Evolutionary conservation across 306 rosid species (phyloP).

Genomic region (Comarum palustre): DNA sequence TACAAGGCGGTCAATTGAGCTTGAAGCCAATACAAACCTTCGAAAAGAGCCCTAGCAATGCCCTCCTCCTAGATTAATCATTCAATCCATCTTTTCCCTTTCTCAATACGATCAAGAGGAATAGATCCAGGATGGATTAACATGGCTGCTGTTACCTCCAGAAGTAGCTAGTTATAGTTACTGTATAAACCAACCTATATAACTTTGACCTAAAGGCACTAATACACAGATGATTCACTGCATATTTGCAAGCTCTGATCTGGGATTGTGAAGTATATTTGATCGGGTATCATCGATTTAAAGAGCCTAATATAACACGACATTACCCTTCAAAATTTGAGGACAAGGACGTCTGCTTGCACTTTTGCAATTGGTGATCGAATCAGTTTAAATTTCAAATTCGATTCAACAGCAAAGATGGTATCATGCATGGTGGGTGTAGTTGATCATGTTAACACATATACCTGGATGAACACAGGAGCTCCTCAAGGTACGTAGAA

Average conservation of each 20-base stretch:
- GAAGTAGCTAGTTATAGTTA: not conserved
- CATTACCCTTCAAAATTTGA: not conserved
- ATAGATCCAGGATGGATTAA: not conserved
- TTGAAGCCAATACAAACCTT: not conserved
- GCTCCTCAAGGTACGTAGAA: not conserved
- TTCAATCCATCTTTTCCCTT: not conserved
- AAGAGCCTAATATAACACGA: no score
- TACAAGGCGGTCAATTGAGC: no score
- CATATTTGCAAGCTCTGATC: no score
- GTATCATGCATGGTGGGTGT: no score
- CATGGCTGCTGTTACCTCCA: not conserved
- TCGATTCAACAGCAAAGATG: no score
- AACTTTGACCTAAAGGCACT: no score
- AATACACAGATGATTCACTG: no score
- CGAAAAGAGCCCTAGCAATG: not conserved
- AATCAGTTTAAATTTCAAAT: not conserved
- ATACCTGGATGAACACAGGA: not conserved
- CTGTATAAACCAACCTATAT: no score
- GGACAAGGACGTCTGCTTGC: not conserved
- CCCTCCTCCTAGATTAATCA: not conserved
- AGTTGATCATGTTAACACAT: no score
- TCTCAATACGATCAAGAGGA: not conserved
- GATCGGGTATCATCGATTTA: no score
- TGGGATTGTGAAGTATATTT: no score
- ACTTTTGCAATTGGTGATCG: not conserved